phyloP scores from a whole-genome alignment of 208 protist species.

The Crithidia thermophila region DNA sequence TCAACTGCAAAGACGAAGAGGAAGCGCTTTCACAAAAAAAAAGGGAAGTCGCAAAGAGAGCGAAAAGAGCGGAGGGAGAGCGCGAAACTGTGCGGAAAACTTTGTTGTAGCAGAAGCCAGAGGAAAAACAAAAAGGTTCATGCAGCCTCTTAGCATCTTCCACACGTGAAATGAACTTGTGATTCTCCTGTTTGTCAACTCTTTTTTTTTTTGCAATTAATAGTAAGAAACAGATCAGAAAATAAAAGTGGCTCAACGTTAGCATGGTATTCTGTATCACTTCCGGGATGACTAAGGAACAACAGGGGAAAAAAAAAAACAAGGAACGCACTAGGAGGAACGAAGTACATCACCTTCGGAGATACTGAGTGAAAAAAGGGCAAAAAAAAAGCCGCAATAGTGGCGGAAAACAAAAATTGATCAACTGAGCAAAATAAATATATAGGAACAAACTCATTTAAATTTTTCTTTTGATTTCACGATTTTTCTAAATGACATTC shows the following conservation, averaged over 20 bases:
- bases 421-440: slow-evolving; percentile 20
- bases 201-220: too few species aligned
- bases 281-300: background rate
- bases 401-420: slow-evolving; percentile 3
- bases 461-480: background rate
- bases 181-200: too few species aligned
- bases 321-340: background rate
- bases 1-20: slow-evolving; percentile 9
- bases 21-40: background rate
- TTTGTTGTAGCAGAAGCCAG: too few species aligned
- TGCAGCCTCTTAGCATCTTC: too few species aligned
- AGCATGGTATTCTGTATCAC: slow-evolving; percentile 1
- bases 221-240: background rate
- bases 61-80: background rate
- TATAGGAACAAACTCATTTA: background rate
- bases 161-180: too few species aligned
- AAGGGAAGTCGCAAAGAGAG: background rate
- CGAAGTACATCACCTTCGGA: background rate
- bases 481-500: background rate
- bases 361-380: slow-evolving; percentile 2
- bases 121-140: background rate
- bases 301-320: background rate
- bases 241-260: slow-evolving; percentile 10
- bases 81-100: too few species aligned
- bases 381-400: background rate